Evolutionary conservation across 164 flowering plant genomes (phyloP), one percentile per base, ranked within the genome.

Genomic region (Nelumbo lutea): DNA sequence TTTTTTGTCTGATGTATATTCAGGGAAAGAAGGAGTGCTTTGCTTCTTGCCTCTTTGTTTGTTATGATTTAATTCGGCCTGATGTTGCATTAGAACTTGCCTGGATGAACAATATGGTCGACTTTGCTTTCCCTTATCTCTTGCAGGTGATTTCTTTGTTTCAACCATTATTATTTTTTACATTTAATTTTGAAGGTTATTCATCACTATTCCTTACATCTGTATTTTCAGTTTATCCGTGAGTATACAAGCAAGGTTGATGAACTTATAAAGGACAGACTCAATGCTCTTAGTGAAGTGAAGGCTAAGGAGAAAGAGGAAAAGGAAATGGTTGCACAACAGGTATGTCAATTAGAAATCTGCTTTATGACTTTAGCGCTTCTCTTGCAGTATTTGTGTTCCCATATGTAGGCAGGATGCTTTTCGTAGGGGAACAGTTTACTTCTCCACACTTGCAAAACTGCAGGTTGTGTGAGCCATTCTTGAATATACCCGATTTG

Each of bases 21-120:
- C 87, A 96, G 98, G 96, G 96, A 64, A 96, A 96, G 90, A 89
- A 87, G 78, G 95, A 89, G 70, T 89, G 90, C 79, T 89, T 87
- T 80, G 91, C 90, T 0, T 78, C 95, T 1, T 87, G 95, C 78
- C 87, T 89, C 58, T 89, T 87, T 66, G 95, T 89, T 61, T 89
- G 95, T 74, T 89, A 87, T 67, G 91, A 89, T 64, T 68, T 87
- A 42, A 84, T 89, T 50, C 83, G 91, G 13, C 72, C 89, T 13
- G 95, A 89, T 74, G 83, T 89, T 71, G 95, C 83, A 13, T 83
- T 89, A 70, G 91, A 89, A 69, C 93, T 96, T 43, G 96, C 99
- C n/a, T 96, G 99, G 99, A 85, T 86, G 79, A 90, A 96, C 83
- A 91, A 90, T 65, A 93, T 96, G 89, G 72, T 93, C 15, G 99